These are phyloP conservation scores for Tulasnella sp. DNA, from an alignment of 768 basidiomycete genomes.

Conservation along the genomic window DNA sequence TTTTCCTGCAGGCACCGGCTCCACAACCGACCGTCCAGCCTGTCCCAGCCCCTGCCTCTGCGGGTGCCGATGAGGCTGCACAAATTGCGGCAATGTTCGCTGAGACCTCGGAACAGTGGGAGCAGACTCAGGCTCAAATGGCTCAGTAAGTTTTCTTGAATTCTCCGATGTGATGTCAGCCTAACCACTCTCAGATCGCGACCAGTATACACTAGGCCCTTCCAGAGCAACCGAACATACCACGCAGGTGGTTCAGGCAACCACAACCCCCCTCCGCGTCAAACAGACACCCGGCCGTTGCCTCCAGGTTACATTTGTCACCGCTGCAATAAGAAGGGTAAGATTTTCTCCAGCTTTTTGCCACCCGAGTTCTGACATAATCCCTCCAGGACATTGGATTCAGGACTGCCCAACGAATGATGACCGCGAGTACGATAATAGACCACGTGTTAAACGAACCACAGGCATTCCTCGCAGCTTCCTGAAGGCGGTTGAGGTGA, in stretches of 20 bases:
- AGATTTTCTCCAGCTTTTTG: background rate
- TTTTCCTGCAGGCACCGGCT: slow-evolving; percentile 1
- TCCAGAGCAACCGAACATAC: background rate
- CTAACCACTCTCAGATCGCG: background rate
- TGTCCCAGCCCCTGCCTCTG: background rate
- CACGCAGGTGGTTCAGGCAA: slow-evolving; percentile 49
- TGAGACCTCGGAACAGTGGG: slow-evolving; percentile 92
- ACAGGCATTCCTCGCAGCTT: slow-evolving; percentile 98
- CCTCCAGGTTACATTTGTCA: slow-evolving; percentile 98
- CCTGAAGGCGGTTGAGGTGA: slow-evolving; percentile 93
- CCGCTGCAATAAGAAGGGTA: slow-evolving; percentile 95
- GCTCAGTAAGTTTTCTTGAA: slow-evolving; percentile 79
- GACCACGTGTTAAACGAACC: slow-evolving; percentile 94
- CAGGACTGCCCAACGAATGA: slow-evolving; percentile 98
- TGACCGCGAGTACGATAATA: slow-evolving; percentile 91
- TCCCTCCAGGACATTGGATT: slow-evolving; percentile 89
- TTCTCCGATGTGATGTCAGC: slow-evolving; percentile 44
- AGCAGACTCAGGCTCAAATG: slow-evolving; percentile 99
- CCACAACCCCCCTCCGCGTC: slow-evolving; percentile 55
- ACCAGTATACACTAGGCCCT: background rate
- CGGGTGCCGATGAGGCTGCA: slow-evolving; percentile 81
- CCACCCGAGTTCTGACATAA: background rate
- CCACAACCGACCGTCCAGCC: background rate
- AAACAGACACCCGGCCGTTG: slow-evolving; percentile 71
- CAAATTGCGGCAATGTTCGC: slow-evolving; percentile 99